Evolutionary conservation across 2,329 filamentous ascomycete species (phyloP).

Genomic region (Calonectria ilicicola): DNA sequence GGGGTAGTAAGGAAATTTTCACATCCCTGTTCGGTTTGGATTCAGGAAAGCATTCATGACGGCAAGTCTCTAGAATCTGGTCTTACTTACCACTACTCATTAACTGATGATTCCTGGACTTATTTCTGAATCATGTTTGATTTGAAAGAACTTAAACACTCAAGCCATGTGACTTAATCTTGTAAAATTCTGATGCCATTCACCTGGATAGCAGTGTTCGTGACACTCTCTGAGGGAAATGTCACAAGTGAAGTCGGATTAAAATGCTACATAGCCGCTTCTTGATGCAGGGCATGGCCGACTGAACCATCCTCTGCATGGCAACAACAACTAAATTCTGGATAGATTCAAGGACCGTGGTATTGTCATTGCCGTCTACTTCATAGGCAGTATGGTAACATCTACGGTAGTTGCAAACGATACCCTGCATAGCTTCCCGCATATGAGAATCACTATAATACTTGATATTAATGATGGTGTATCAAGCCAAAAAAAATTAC

Average conservation of each 20-base stretch:
- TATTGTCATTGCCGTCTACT: slow-evolving; percentile 31
- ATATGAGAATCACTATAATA: background rate
- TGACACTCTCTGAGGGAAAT: background rate
- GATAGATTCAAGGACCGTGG: slow-evolving; percentile 32
- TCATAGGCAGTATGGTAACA: slow-evolving; percentile 23
- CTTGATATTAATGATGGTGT: slow-evolving; percentile 13
- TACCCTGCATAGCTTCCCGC: slow-evolving; percentile 34
- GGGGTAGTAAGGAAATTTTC: background rate
- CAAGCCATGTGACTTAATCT: background rate
- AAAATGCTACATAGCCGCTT: background rate
- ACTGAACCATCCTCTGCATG: background rate
- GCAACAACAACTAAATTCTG: slow-evolving; percentile 29
- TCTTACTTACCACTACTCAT: background rate
- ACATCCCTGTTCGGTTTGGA: background rate
- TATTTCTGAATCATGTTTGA: no score
- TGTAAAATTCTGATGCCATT: background rate
- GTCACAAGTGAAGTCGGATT: background rate
- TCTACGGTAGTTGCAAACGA: slow-evolving; percentile 40
- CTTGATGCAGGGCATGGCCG: background rate
- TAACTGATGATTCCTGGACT: background rate
- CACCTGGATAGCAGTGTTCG: background rate
- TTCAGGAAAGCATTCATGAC: background rate
- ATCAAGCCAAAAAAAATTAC: background rate
- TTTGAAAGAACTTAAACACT: no score
- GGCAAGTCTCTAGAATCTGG: background rate